Base-by-base conservation (phyloP, 139 green algal genomes). In the Chlamydomonas schloesseri region DNA sequence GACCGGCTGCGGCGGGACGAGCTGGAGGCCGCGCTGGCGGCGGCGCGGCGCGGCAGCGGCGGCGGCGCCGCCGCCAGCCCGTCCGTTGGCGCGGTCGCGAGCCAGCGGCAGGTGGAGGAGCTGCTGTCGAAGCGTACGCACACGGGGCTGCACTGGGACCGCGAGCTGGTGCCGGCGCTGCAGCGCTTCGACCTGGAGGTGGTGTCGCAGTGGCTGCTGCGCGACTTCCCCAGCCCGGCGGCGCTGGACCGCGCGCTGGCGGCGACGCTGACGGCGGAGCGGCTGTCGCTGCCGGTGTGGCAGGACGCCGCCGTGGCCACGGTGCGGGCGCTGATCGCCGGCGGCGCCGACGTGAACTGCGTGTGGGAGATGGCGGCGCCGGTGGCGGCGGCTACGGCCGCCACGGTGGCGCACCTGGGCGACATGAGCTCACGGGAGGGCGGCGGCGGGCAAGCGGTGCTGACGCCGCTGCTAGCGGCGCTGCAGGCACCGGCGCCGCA, bases 381-480 rank as follows among this genome's bases (percentile, higher is more conserved):
- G 15, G 34, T 2, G 8, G 33, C 28, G n/a, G 0, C 9, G 33
- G 57, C 0, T n/a, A n/a, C n/a, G 57, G 3, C 29, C 5, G 42
- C 6, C 42, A 50, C 42, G 42, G 42, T 50, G 42, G 42, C 42
- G 42, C n/a, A n/a, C n/a, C n/a, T n/a, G n/a, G n/a, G n/a, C n/a
- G n/a, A n/a, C n/a, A n/a, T n/a, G n/a, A n/a, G n/a, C n/a, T n/a
- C n/a, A n/a, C n/a, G n/a, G n/a, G n/a, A n/a, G n/a, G n/a, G n/a
- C n/a, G n/a, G n/a, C n/a, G n/a, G n/a, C n/a, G n/a, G n/a, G n/a
- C n/a, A n/a, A n/a, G 42, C 42, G 42, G 60, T 24, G 15, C 42
- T 83, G 37, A 29, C 58, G 62, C 78, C 78, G 21, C 42, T 84
- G 64, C 64, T 55, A 42, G 78, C 64, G 46, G 78, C 78, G 78